These are phyloP conservation scores for Rubus idaeus DNA, from an alignment of 306 rosid species.

Conservation along the genomic window DNA sequence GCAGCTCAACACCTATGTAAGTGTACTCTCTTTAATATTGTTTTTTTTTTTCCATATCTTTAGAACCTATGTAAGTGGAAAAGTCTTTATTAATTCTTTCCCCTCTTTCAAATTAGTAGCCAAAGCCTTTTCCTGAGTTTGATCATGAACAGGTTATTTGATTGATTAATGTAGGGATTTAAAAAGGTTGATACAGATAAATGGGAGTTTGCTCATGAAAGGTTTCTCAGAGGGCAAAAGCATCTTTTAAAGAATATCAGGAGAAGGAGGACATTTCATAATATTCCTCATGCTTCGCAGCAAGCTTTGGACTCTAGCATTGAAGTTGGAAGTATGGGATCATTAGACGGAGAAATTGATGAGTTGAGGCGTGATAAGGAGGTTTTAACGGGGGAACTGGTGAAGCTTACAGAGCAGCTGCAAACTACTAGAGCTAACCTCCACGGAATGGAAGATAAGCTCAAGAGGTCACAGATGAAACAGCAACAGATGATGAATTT, in stretches of 20 bases:
- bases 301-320: conserved; percentile 57
- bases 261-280: conserved; percentile 55
- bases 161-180: conserved; percentile 59
- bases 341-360: conserved; percentile 53
- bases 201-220: conserved; percentile 90
- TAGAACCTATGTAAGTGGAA: not conserved
- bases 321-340: conserved; percentile 66
- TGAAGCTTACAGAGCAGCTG: conserved; percentile 71
- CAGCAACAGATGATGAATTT: conserved; percentile 70
- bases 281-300: conserved; percentile 27
- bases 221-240: conserved; percentile 76
- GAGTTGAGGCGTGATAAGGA: conserved; percentile 63
- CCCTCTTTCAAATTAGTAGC: not conserved
- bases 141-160: conserved; percentile 20
- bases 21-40: conserved; percentile 14
- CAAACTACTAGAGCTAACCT: conserved; percentile 48
- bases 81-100: not conserved
- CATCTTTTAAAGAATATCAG: conserved; percentile 67
- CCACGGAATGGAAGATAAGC: conserved; percentile 55
- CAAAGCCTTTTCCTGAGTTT: conserved; percentile 12
- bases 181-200: conserved; percentile 79
- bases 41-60: no score
- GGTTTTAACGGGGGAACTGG: conserved; percentile 62
- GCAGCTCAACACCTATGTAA: conserved; percentile 91
- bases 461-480: conserved; percentile 55